Percentiles rank a stretch among this genome's conserved stretches.
These are phyloP conservation scores for Phytophthora vignae DNA, from an alignment of 352 stramenopile species.

Conservation along the genomic window DNA sequence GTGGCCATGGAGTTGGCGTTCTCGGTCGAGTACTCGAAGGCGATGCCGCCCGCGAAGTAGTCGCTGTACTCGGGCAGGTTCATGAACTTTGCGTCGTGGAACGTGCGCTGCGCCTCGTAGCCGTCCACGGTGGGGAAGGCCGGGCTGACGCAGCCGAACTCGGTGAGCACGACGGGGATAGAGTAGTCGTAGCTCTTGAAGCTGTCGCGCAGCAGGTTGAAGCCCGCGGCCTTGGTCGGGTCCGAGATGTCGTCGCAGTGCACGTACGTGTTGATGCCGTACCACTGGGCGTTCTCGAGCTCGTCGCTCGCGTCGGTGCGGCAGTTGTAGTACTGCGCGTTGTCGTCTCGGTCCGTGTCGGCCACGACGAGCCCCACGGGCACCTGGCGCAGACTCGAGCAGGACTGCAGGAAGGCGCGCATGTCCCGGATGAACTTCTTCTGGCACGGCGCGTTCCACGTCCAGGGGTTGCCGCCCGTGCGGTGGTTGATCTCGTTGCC, in stretches of 20 bases:
- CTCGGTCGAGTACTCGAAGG: constrained; percentile 86
- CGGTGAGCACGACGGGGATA: constrained; percentile 41
- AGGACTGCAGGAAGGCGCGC: constrained; percentile 72
- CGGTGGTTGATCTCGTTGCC: constrained; percentile 89
- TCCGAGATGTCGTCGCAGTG: constrained; percentile 72
- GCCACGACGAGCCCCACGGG: constrained; percentile 81
- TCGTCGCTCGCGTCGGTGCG: constrained; percentile 60
- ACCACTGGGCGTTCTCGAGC: constrained; percentile 86
- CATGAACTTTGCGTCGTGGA: constrained; percentile 74
- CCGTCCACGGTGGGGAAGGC: constrained; percentile 56
- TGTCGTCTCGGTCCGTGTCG: constrained; percentile 64
- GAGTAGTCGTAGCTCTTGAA: constrained; percentile 72
- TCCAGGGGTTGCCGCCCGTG: constrained; percentile 45
- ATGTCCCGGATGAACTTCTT: constrained; percentile 93
- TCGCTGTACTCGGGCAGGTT: constrained; percentile 56
- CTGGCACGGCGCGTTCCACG: constrained; percentile 83
- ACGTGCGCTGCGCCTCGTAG: constrained; percentile 82
- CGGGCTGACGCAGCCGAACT: constrained; percentile 40
- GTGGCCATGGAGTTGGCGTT: constrained; percentile 70
- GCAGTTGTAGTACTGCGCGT: constrained; percentile 89
- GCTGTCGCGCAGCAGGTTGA: constrained; percentile 62
- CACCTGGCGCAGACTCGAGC: constrained; percentile 65
- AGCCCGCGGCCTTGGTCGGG: constrained; percentile 53
- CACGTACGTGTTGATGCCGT: constrained; percentile 87
- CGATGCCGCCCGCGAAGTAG: constrained; percentile 72